Conservation (phyloP, 2,329 filamentous ascomycete genomes). For the Hawksworthiomyces lignivorus region DNA sequence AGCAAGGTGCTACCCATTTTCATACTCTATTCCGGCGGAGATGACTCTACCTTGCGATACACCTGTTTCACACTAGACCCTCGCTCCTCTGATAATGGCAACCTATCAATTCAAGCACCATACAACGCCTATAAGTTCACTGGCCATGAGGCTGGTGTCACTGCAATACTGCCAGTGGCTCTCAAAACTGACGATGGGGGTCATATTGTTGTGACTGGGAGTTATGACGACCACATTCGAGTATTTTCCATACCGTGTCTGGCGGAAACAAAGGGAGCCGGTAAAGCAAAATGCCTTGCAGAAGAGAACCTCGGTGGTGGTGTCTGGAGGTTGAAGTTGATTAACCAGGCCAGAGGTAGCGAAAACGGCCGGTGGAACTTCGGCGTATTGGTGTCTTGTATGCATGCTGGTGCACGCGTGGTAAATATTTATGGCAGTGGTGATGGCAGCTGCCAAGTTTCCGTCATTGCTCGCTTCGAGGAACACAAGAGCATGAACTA, state of each 20-base stretch:
- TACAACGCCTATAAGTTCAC: slow-evolving; percentile 19
- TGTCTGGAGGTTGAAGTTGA: slow-evolving; percentile 75
- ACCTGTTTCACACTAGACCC: slow-evolving; percentile 16
- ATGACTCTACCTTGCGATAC: slow-evolving; percentile 59
- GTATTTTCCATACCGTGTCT: slow-evolving; percentile 48
- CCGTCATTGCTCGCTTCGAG: slow-evolving; percentile 64
- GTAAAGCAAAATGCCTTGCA: slow-evolving; percentile 45
- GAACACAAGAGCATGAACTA: slow-evolving; percentile 96
- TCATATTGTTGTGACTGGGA: slow-evolving; percentile 69
- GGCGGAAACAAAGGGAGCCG: slow-evolving; percentile 30
- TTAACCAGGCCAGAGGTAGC: slow-evolving; percentile 26
- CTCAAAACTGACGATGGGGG: slow-evolving; percentile 32
- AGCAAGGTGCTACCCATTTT: no score
- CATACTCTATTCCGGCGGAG: slow-evolving; percentile 62
- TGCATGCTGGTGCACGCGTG: slow-evolving; percentile 81
- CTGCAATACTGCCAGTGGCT: slow-evolving; percentile 68
- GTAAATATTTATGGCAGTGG: slow-evolving; percentile 35
- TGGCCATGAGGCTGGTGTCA: slow-evolving; percentile 73
- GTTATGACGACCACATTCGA: slow-evolving; percentile 80
- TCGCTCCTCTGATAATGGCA: no score
- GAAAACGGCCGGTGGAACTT: slow-evolving; percentile 19
- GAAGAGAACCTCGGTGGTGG: slow-evolving; percentile 66
- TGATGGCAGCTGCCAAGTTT: slow-evolving; percentile 48
- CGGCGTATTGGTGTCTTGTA: slow-evolving; percentile 75
- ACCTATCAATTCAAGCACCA: no score